Conservation (phyloP, 1,284 basidiomycete species). For the Boletus nobilissimus region DNA sequence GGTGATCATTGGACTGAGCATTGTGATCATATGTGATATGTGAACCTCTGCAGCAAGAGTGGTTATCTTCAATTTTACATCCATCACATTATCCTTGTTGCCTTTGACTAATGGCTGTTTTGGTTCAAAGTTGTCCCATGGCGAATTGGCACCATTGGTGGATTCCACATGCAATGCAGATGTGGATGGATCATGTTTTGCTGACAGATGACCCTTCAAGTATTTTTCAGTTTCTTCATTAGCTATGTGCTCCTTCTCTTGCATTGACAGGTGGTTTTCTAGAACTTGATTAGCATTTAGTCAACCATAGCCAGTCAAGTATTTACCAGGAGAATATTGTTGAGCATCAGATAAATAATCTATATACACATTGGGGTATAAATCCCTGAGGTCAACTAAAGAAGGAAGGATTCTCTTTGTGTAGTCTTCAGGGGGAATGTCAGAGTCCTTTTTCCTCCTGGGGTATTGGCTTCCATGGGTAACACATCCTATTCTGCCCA, state of each 20-base stretch:
- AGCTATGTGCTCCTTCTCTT: conserved; percentile 71
- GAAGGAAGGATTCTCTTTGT: conserved; percentile 74
- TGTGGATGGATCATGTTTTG: conserved; percentile 74
- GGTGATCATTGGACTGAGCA: conserved; percentile 25
- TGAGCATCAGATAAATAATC: conserved; percentile 85
- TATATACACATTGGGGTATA: conserved; percentile 92
- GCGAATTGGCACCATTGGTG: conserved; percentile 55
- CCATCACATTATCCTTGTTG: conserved; percentile 66
- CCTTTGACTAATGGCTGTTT: conserved; percentile 49
- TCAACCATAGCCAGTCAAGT: conserved; percentile 7
- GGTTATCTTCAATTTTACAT: conserved; percentile 48
- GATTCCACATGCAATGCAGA: conserved; percentile 69
- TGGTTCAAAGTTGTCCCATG: conserved; percentile 50
- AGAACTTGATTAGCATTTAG: conserved; percentile 26
- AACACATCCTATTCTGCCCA: too few species aligned
- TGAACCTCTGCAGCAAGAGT: conserved; percentile 38
- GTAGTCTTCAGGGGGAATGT: conserved; percentile 68
- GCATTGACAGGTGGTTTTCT: conserved; percentile 70
- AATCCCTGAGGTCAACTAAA: conserved; percentile 74
- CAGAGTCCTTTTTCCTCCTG: too few species aligned
- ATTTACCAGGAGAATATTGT: conserved; percentile 69
- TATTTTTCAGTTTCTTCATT: conserved; percentile 81
- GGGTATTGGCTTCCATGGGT: too few species aligned
- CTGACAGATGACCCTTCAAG: conserved; percentile 77
- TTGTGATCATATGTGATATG: conserved; percentile 9